Conservation (phyloP, 768 basidiomycete genomes). For the Mycena sanguinolenta region DNA sequence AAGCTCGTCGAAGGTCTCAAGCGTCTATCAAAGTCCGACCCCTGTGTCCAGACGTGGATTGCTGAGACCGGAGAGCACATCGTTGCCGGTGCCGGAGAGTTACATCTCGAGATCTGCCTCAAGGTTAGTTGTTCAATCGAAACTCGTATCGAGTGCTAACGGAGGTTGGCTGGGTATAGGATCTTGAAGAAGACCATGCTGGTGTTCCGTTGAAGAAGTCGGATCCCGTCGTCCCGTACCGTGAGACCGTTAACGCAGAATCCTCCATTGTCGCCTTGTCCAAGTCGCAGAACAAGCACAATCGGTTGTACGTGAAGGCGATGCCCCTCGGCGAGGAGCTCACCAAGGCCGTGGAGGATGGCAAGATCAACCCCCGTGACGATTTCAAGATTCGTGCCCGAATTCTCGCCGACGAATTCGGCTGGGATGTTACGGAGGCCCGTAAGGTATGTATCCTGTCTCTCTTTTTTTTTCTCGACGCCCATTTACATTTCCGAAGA, state of each 20-base stretch:
- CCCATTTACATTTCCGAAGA: conserved; percentile 56
- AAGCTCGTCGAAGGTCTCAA: conserved; percentile 99
- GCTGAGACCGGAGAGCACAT: conserved; percentile 97
- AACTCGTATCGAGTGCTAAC: conserved; percentile 12
- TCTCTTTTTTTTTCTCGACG: too few species aligned
- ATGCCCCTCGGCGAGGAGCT: conserved; percentile 95
- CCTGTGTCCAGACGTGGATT: conserved; percentile 98
- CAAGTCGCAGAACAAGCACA: conserved; percentile 99
- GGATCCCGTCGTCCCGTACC: conserved; percentile 96
- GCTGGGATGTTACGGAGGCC: conserved; percentile 99
- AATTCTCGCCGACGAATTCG: conserved; percentile 93
- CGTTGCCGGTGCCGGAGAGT: conserved; percentile 98
- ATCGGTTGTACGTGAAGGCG: conserved; percentile 96
- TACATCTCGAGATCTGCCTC: conserved; percentile 99
- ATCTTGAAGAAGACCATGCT: conserved; percentile 99
- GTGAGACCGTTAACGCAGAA: conserved; percentile 97
- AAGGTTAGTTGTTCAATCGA: conserved; percentile 67
- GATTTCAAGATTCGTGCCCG: conserved; percentile 98
- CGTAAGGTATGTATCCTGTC: conserved; percentile 57
- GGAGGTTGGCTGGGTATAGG: conserved; percentile 58
- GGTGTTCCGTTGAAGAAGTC: conserved; percentile 99
- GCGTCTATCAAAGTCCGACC: conserved; percentile 99
- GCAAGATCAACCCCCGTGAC: conserved; percentile 90
- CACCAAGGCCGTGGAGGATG: conserved; percentile 90
- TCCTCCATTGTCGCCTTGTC: conserved; percentile 96